These are phyloP conservation scores for Lanmaoa pseudosensibilis DNA, from an alignment of 768 basidiomycete genomes.

Conservation along the genomic window DNA sequence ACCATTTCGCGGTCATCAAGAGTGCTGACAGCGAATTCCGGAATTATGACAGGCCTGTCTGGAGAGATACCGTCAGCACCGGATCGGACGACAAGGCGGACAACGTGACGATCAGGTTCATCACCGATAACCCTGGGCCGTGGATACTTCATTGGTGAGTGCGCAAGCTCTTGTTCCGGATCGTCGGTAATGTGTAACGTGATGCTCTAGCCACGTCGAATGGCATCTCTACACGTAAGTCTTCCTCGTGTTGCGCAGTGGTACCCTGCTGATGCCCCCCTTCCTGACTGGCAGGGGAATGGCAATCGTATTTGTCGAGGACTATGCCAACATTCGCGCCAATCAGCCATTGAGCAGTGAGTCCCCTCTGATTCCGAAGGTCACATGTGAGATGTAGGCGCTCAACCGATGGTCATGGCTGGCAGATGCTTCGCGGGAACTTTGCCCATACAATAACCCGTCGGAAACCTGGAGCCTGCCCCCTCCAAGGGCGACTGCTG, in stretches of 20 bases:
- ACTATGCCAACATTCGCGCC: slow-evolving; percentile 2
- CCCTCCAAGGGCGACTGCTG: slow-evolving; percentile 4
- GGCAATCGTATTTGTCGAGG: slow-evolving; percentile 16
- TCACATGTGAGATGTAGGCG: neutral
- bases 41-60: slow-evolving; percentile 50
- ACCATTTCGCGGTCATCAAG: slow-evolving; percentile 43
- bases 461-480: slow-evolving; percentile 6
- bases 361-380: neutral
- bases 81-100: slow-evolving; percentile 36
- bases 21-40: slow-evolving; percentile 37
- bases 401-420: neutral
- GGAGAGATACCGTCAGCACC: slow-evolving; percentile 50
- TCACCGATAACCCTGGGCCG: slow-evolving; percentile 67
- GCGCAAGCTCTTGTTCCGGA: neutral
- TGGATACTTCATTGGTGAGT: slow-evolving; percentile 48
- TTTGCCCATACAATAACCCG: slow-evolving; percentile 12
- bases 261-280: neutral
- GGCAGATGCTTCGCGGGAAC: neutral
- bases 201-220: slow-evolving; percentile 27
- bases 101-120: slow-evolving; percentile 53
- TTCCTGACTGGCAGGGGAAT: slow-evolving; percentile 5
- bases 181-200: neutral
- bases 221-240: slow-evolving; percentile 25
- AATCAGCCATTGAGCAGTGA: neutral
- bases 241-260: too few species aligned